phyloP scores from a whole-genome alignment of 257 asterid species.

The Solanum clarkiae region DNA sequence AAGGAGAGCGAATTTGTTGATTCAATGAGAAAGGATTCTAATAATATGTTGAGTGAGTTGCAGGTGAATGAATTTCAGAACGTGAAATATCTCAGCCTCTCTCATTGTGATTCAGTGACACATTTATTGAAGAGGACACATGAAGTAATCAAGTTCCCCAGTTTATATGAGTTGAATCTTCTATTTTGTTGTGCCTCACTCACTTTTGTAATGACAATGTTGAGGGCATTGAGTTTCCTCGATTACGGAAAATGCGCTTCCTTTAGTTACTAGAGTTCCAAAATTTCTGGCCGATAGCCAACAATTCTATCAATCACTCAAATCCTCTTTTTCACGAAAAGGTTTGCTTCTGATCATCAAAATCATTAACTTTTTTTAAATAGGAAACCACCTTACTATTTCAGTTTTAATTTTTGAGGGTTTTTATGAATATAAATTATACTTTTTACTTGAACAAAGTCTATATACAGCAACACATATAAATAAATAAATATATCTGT shows the following conservation, averaged over 20 bases:
- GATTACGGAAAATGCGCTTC: rapidly evolving
- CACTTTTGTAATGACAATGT: background rate
- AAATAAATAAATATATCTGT: too few relatives aligned
- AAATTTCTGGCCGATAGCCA: background rate
- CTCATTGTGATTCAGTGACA: background rate
- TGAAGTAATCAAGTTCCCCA: background rate
- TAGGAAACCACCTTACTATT: too few relatives aligned
- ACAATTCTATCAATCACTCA: background rate
- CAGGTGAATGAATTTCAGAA: background rate
- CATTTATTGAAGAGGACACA: background rate
- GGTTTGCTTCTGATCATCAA: background rate
- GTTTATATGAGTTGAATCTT: background rate
- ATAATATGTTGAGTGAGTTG: background rate
- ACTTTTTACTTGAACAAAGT: too few relatives aligned
- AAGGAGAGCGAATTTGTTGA: background rate
- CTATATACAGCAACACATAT: too few relatives aligned
- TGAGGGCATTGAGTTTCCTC: background rate
- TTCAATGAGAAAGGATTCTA: background rate
- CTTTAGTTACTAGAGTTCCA: rapidly evolving
- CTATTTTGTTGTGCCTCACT: rapidly evolving
- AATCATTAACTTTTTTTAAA: too few relatives aligned
- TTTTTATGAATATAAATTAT: too few relatives aligned
- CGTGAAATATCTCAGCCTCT: background rate
- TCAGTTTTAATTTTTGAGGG: too few relatives aligned
- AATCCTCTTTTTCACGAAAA: background rate